Base-by-base conservation (phyloP, 495 filamentous ascomycete genomes). In the Hyphodiscus hymeniophilus region DNA sequence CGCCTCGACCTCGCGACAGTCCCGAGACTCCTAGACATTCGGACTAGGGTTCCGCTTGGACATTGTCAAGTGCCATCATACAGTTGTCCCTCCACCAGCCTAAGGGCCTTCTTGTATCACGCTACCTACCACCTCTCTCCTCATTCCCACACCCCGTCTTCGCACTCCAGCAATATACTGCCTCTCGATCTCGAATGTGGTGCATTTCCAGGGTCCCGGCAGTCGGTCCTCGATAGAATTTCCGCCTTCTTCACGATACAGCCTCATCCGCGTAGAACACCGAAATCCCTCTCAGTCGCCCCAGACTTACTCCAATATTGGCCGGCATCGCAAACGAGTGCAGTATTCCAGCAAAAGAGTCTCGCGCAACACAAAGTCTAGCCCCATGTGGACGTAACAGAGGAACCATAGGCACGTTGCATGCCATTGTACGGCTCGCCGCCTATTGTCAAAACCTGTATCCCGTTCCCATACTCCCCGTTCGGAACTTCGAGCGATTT, bases 361-460 rank as follows among this genome's bases (percentile, higher is more conserved):
- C 47, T 51, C 51, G 48, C 38, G 48, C 47, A 39, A 45, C 47
- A 58, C 55, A 44, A 31, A 17, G 20, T 43, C 34, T 55, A 41
- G 48, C 55, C 45, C 44, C 51, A 54, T 58, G 51, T 55, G 51
- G 44, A 52, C 31, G 18, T 36, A 49, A 38, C 33, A 51, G 50
- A 54, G 38, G 42, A 47, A 15, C 32, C 13, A 32, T 41, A 50
- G 51, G 51, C 46, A 45, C 13, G 40, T 35, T 55, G 46, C 52
- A 55, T 33, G 41, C 45, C 47, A 48, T 24, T 30, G 45, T 34
- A 50, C 56, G 47, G 56, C 48, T 43, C 35, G 44, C 52, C 51
- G 56, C 47, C 36, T 45, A 50, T 50, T 48, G 52, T 45, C 52
- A 53, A 38, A 45, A 50, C 22, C 30, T 44, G 41, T 28, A 42